Conservation (phyloP, 805 yeast genomes). For the Sungouiozyma intestinalis region DNA sequence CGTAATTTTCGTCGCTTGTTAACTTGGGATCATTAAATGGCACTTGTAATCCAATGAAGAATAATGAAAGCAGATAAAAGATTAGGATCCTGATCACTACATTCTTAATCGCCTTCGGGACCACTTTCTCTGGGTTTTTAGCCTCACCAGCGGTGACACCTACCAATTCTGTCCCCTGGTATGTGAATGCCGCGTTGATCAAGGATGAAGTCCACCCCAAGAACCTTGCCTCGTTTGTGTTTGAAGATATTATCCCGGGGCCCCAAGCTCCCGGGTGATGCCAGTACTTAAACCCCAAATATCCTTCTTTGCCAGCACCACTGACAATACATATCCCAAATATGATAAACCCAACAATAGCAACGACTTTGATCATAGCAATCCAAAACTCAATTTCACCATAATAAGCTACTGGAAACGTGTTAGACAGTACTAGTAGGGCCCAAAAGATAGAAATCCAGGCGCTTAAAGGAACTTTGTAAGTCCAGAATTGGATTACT, state of each 20-base stretch:
- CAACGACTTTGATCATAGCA: conserved; percentile 49
- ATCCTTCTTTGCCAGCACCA: conserved; percentile 55
- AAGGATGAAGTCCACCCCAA: conserved; percentile 56
- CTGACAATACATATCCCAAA: conserved; percentile 56
- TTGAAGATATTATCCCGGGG: conserved; percentile 40
- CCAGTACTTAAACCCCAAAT: conserved; percentile 68
- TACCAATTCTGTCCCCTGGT: conserved; percentile 62
- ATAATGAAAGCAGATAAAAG: conserved; percentile 50
- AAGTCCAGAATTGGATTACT: conserved; percentile 49
- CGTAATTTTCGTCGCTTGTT: conserved; percentile 24
- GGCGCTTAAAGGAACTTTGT: conserved; percentile 53
- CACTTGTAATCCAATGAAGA: conserved; percentile 56
- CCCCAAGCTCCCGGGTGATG: conserved; percentile 67
- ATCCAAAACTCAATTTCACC: conserved; percentile 69
- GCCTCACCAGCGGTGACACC: conserved; percentile 65
- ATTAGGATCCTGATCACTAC: conserved; percentile 51
- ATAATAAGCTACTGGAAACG: conserved; percentile 53
- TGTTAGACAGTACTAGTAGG: conserved; percentile 38
- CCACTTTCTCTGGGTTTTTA: conserved; percentile 49
- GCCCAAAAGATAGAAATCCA: conserved; percentile 58
- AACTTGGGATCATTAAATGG: conserved; percentile 52
- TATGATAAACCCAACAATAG: conserved; percentile 53
- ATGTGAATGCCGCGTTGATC: conserved; percentile 60
- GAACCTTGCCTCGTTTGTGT: conserved; percentile 42
- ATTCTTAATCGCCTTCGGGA: conserved; percentile 57